These are phyloP conservation scores for Russula vinacea DNA, from an alignment of 768 basidiomycete genomes.

Conservation along the genomic window DNA sequence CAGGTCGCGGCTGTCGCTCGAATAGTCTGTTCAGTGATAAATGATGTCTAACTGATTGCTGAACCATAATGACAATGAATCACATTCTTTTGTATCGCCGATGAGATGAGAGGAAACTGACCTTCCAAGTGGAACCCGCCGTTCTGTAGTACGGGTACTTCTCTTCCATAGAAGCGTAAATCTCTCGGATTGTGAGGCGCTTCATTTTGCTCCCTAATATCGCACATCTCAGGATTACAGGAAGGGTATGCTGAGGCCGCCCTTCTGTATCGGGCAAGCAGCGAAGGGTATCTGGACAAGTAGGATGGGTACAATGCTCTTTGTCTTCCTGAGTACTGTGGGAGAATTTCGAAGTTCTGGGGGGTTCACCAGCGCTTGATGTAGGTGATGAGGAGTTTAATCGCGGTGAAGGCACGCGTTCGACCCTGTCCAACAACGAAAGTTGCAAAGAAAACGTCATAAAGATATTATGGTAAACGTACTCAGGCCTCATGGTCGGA, in stretches of 20 bases:
- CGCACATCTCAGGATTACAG: conserved; percentile 79
- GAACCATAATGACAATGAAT: conserved; percentile 3
- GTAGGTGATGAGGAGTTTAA: conserved; percentile 16
- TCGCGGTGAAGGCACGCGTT: conserved; percentile 20
- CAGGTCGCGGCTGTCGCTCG: conserved; percentile 76
- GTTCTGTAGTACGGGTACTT: conserved; percentile 81
- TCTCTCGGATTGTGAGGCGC: conserved; percentile 78
- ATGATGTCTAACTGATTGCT: conserved; percentile 90
- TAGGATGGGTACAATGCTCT: conserved; percentile 62
- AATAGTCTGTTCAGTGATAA: conserved; percentile 79
- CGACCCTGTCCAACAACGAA: conserved; percentile 12
- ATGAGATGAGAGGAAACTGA: conserved; percentile 34
- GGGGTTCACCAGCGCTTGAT: conserved; percentile 22
- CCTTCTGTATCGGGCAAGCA: conserved; percentile 78
- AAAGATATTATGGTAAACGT: not conserved
- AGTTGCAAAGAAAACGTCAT: not conserved
- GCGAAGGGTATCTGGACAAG: conserved; percentile 73
- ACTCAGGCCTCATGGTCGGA: conserved; percentile 15
- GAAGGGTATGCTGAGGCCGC: conserved; percentile 79
- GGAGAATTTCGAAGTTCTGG: not conserved
- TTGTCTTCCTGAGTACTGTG: conserved; percentile 24
- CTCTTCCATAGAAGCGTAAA: conserved; percentile 82
- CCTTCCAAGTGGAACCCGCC: conserved; percentile 85
- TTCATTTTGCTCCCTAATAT: conserved; percentile 74
- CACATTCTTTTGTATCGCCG: not conserved